These are phyloP conservation scores for Exophiala dermatitidis DNA, from an alignment of 2,329 filamentous ascomycete species.

Conservation along the genomic window DNA sequence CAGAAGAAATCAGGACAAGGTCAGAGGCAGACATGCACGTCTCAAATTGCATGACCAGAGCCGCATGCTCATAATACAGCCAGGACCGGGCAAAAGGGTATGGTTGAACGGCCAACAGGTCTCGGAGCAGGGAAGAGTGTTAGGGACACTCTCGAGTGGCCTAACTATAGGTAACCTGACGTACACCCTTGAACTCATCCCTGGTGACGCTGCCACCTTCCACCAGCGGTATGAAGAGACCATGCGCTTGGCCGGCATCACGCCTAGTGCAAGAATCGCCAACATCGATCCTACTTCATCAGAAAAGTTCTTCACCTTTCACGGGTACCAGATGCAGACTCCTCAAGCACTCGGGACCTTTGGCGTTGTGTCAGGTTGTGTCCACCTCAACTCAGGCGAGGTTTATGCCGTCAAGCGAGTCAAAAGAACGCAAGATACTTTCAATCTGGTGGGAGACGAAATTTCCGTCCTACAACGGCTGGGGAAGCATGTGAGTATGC, in stretches of 20 bases:
- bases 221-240: constrained; percentile 2
- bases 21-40: constrained; percentile 12
- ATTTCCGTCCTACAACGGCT: constrained; percentile 7
- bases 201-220: constrained; percentile 4
- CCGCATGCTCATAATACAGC: constrained; percentile 6
- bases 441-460: constrained; percentile 6
- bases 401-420: constrained; percentile 14
- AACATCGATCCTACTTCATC: constrained; percentile 10
- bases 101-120: constrained; percentile 7
- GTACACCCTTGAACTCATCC: constrained; percentile 10
- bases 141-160: constrained; percentile 1
- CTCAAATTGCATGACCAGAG: constrained; percentile 6
- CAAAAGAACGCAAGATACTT: constrained; percentile 4
- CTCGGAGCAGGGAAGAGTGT: constrained; percentile 1
- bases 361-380: constrained; percentile 12
- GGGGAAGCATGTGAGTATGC: constrained; percentile 7
- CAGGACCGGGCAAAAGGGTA: constrained; percentile 7
- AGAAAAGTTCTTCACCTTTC: constrained; percentile 11
- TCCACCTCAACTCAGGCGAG: constrained; percentile 7
- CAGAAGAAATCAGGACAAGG: constrained; percentile 6
- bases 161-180: constrained; percentile 9
- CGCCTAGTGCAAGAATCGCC: not conserved
- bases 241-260: not conserved
- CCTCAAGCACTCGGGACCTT: constrained; percentile 11
- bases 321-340: constrained; percentile 12